Base-by-base conservation (phyloP, 805 yeast genomes). In the Cyberlindnera misumaiensis region DNA sequence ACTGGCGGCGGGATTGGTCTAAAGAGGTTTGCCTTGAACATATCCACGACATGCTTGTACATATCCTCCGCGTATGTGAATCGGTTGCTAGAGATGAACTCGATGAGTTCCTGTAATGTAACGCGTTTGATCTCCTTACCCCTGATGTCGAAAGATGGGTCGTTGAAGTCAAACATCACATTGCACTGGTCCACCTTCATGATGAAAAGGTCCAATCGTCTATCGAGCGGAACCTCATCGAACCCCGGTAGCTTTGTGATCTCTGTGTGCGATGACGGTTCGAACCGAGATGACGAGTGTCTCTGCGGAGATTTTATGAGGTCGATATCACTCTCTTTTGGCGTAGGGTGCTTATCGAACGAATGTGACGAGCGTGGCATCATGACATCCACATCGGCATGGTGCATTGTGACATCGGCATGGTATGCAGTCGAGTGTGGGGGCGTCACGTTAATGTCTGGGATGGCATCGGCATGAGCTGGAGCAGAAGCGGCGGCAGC, bases 1-100 rank as follows among this genome's bases (percentile, higher is more conserved):
- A 89, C 96, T 1, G 97, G 97, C 1, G 98, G 98, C 3, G 98
- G 97, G 35, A 93, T 87, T 25, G 97, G 96, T 55, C 98, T 76
- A 62, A 93, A 89, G 40, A 93, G 71, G 62, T 93, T 93, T 42
- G 73, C 75, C 53, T 78, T 81, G 63, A 89, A 93, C 97, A 93
- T 90, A 16, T 74, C 74, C 30, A 89, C 88, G 40, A 90, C 94
- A 53, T 82, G 86, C 38, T 72, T 73, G 60, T 93, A 93, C 82
- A 90, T 84, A 49, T 83, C 93, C 45, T 88, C 96, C 14, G 96
- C 83, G 59, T 83, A 86, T 20, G 83, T 75, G 62, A 90, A 80
- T 51, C 95, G 73, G 47, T 83, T 83, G 32, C 83, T 77, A 28
- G 88, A 77, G 37, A 90, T 83, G 56, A 86, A 90, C 48, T 86